A percentile compares a stretch with the other conserved stretches of the same genome.
phyloP scores from a whole-genome alignment of 495 filamentous ascomycete genomes.

The Geoglossum glabrum region DNA sequence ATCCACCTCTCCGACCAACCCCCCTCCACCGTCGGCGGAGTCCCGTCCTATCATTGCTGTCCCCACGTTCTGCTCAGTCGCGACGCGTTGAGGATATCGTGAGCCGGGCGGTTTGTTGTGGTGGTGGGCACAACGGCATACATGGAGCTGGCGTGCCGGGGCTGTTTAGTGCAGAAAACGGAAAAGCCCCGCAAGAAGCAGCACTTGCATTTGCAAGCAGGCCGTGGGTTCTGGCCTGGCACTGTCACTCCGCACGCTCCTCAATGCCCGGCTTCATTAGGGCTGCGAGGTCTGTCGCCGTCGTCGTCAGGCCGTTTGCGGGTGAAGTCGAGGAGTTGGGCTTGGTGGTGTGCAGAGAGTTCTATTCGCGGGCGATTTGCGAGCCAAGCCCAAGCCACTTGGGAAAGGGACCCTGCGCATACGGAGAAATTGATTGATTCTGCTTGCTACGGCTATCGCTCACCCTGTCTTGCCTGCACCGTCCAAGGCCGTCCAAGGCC shows the following conservation, averaged over 20 bases:
- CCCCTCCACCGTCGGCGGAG: not conserved
- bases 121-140: not conserved
- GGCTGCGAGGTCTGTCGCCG: not conserved
- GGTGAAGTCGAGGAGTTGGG: not conserved
- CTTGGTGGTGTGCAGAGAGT: not conserved
- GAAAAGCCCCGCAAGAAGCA: not conserved
- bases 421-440: not conserved
- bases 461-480: not conserved
- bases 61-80: not conserved
- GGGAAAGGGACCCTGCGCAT: not conserved
- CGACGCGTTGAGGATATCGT: slow-evolving; percentile 1
- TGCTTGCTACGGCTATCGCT: too few species aligned
- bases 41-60: not conserved
- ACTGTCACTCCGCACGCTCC: not conserved
- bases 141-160: not conserved
- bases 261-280: not conserved
- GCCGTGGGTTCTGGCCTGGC: not conserved
- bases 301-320: not conserved
- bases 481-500: not conserved
- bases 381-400: not conserved
- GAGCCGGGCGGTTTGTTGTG: not conserved
- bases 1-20: not conserved
- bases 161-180: not conserved
- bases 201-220: not conserved
- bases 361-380: not conserved